Evolutionary conservation across 192 early-diverging fungal species (phyloP).

Genomic region (Haplosporangium gracile): DNA sequence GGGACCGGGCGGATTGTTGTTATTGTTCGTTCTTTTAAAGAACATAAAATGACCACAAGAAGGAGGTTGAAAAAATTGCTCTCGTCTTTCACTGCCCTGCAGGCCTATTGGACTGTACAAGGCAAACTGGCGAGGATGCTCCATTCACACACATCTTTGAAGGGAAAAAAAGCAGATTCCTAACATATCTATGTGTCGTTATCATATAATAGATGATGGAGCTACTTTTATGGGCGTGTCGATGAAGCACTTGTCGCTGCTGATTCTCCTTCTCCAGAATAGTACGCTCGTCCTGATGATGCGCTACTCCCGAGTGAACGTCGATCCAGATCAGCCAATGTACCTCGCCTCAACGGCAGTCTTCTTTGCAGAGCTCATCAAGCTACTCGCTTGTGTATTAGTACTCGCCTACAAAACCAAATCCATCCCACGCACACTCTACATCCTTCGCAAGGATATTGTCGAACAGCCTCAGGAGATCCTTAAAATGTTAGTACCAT

Average conservation of each 20-base stretch:
- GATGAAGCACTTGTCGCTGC: conserved; percentile 86
- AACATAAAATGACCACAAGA: too few relatives aligned
- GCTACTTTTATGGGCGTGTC: conserved; percentile 68
- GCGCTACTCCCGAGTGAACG: conserved; percentile 85
- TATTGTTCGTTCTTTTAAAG: too few relatives aligned
- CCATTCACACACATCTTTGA: neutral
- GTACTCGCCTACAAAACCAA: conserved; percentile 64
- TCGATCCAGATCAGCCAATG: conserved; percentile 68
- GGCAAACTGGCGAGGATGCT: neutral
- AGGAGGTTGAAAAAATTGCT: too few relatives aligned
- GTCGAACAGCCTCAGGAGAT: conserved; percentile 75
- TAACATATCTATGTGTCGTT: neutral
- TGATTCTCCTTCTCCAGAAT: conserved; percentile 93
- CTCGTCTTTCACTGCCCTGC: too few relatives aligned
- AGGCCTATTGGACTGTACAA: neutral
- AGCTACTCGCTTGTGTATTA: conserved; percentile 72
- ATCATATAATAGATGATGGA: conserved; percentile 26
- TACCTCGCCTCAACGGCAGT: conserved; percentile 96
- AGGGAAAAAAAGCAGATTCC: neutral
- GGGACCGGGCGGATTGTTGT: too few relatives aligned
- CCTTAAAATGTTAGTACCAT: conserved; percentile 83
- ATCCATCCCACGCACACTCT: conserved; percentile 51
- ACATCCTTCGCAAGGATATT: conserved; percentile 64
- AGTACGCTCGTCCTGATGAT: conserved; percentile 89
- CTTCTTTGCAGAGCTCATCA: conserved; percentile 88